Base-by-base conservation (phyloP, 805 yeast genomes). In the Yueomyces sp. region DNA sequence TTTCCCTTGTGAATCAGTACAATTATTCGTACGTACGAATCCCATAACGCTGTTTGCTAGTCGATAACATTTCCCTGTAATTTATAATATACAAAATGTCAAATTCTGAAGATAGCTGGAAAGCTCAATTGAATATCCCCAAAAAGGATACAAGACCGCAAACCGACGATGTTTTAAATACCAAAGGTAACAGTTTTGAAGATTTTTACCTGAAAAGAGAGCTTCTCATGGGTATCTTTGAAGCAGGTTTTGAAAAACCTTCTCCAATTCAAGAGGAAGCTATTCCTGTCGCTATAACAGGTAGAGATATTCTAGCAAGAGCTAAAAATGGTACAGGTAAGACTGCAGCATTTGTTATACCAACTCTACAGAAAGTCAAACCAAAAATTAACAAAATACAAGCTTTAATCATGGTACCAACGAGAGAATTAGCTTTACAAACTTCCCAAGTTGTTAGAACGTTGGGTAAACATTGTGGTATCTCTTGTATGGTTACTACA, bases 281-380 rank as follows among this genome's bases (percentile, higher is more conserved):
- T 5, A 92, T 92, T 45, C 98, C 98, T 2, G 85, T 86, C 57
- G 96, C 96, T 0, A 72, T 92, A 39, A 81, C 92, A 44, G 97
- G 97, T 42, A 79, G 95, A 67, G 98, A 92, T 64, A 83, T 92
- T 47, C 73, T 92, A 49, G 98, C 98, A 12, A 77, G 98, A 68
- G 97, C 98, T 39, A 92, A 92, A 63, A 92, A 92, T 66, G 98
- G 98, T 50, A 92, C 98, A 1, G 98, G 98, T 56, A 92, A 92
- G 62, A 92, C 98, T 6, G 98, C 97, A 1, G 94, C 98, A 5
- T 92, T 92, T 63, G 81, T 86, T 41, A 90, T 92, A 52, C 98
- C 98, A 42, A 76, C 94, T 30, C 72, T 92, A 57, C 95, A 92
- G 63, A 83, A 80, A 60, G 73, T 87, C 48, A 85, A 88, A 64